Conservation (phyloP, 768 basidiomycete species). For the Phanerochaete sordida region DNA sequence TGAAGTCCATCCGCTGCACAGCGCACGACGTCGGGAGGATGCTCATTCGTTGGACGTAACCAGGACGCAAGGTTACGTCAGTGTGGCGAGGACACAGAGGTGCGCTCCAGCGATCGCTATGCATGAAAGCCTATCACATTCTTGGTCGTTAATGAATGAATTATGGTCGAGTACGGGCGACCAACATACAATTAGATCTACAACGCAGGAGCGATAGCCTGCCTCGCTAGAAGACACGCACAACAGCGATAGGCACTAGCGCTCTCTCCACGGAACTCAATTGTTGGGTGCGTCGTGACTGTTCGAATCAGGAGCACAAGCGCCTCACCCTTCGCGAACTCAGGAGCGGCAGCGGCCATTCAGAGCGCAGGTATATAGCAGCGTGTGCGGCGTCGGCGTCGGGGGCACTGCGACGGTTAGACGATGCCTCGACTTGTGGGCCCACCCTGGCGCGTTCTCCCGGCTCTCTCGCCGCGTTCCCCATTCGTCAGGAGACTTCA, state of each 20-base stretch:
- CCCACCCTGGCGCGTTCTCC: background rate
- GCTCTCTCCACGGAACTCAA: background rate
- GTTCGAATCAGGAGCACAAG: conserved; percentile 5
- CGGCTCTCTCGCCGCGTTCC: background rate
- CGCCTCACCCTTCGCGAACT: background rate
- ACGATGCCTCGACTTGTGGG: background rate
- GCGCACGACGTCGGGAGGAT: background rate
- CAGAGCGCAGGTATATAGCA: background rate
- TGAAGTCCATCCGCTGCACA: background rate
- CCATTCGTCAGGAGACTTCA: background rate
- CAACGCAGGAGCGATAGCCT: background rate
- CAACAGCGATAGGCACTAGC: background rate
- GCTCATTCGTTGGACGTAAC: background rate
- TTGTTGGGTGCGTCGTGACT: conserved; percentile 8
- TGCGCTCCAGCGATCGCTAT: background rate
- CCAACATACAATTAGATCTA: background rate
- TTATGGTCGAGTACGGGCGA: background rate
- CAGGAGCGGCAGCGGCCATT: background rate
- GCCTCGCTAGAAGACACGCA: background rate
- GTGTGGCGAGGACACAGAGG: background rate
- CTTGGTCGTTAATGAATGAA: background rate
- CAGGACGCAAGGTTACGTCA: background rate
- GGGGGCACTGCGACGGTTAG: background rate
- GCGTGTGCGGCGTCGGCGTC: background rate
- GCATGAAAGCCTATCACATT: conserved; percentile 1